A percentile compares a stretch with the other conserved stretches of the same genome.
Evolutionary conservation across 1,284 basidiomycete genomes (phyloP).

Genomic region (Omphalotus olearius): DNA sequence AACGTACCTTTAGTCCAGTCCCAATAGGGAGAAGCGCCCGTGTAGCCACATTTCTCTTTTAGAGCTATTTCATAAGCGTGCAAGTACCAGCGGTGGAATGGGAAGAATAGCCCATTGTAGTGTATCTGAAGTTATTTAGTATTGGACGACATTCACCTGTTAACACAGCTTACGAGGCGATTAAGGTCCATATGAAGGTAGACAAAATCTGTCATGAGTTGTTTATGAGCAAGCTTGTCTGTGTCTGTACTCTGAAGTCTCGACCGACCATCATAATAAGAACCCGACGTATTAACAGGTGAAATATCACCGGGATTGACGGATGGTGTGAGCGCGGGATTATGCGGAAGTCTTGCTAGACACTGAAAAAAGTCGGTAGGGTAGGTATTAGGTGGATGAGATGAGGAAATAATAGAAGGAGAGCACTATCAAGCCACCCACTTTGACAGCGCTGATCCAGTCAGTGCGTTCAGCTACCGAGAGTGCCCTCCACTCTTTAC

Average conservation of each 20-base stretch:
- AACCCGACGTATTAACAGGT: slow-evolving; percentile 26
- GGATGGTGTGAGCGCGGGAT: slow-evolving; percentile 20
- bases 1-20: slow-evolving; percentile 31
- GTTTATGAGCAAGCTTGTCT: too few relatives aligned
- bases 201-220: slow-evolving; percentile 26
- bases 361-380: slow-evolving; percentile 20
- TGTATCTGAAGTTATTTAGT: slow-evolving; percentile 25
- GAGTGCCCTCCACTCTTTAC: slow-evolving; percentile 25
- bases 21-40: slow-evolving; percentile 34
- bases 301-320: slow-evolving; percentile 25
- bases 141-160: neutral
- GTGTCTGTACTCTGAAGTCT: too few relatives aligned
- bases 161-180: slow-evolving; percentile 15
- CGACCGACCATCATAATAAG: slow-evolving; percentile 29
- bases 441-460: slow-evolving; percentile 23
- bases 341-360: slow-evolving; percentile 27
- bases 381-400: too few relatives aligned
- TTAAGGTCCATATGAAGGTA: slow-evolving; percentile 35
- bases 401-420: too few relatives aligned
- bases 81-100: slow-evolving; percentile 35
- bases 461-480: slow-evolving; percentile 16
- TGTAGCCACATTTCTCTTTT: slow-evolving; percentile 29
- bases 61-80: slow-evolving; percentile 27
- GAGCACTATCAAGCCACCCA: neutral
- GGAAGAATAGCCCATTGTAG: slow-evolving; percentile 31